Conservation (phyloP, 495 filamentous ascomycete genomes). For the Xylaria castorea region DNA sequence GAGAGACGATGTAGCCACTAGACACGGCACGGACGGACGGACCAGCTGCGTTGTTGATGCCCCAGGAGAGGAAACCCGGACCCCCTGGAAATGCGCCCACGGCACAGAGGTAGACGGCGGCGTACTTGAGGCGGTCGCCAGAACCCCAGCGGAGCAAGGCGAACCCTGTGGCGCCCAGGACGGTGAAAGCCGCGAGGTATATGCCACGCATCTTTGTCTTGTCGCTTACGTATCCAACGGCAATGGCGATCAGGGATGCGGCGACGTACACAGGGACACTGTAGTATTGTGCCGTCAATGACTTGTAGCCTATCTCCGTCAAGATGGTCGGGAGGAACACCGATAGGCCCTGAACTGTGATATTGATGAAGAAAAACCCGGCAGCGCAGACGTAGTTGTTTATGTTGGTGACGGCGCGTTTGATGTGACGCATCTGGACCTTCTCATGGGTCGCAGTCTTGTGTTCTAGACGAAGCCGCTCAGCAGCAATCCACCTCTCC, state of each 20-base stretch:
- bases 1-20: constrained; percentile 58
- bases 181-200: constrained; percentile 54
- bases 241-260: constrained; percentile 62
- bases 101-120: constrained; percentile 57
- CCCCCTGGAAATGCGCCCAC: constrained; percentile 60
- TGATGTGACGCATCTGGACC: constrained; percentile 48
- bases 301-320: constrained; percentile 52
- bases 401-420: constrained; percentile 48
- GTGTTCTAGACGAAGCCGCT: constrained; percentile 50
- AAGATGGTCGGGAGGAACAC: constrained; percentile 61
- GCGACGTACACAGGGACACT: constrained; percentile 60
- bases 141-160: constrained; percentile 42
- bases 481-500: constrained; percentile 55
- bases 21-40: constrained; percentile 63
- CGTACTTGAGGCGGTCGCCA: constrained; percentile 44
- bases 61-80: constrained; percentile 63
- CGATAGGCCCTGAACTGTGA: constrained; percentile 58
- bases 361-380: constrained; percentile 60
- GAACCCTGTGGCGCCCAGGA: constrained; percentile 55
- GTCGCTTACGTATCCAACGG: constrained; percentile 65
- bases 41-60: constrained; percentile 62
- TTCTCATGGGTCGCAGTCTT: constrained; percentile 43
- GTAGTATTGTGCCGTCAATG: constrained; percentile 54
- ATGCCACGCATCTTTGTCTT: constrained; percentile 67
- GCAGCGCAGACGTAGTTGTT: constrained; percentile 57